Evolutionary conservation across 1,284 basidiomycete genomes (phyloP), one percentile per base, ranked within the genome.

Genomic region (Salmacisia buchloeana): DNA sequence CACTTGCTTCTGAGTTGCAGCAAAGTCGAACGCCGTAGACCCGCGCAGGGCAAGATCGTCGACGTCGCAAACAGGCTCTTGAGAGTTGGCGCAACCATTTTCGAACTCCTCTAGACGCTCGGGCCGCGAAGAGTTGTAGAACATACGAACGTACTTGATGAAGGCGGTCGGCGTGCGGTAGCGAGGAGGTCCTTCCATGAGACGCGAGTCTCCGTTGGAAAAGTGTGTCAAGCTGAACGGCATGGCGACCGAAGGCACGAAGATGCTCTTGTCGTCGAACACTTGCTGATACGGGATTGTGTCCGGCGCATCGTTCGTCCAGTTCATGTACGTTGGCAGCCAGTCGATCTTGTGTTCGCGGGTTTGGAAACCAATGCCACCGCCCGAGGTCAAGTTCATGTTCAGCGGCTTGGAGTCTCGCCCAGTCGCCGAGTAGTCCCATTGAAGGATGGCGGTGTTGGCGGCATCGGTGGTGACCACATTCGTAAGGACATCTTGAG

Each of bases 91-190:
- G 65, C 74, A 76, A 34, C 67, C 67, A 15, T 58, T 36, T 3
- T 63, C 66, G 58, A 75, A 76, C 58, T 71, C 63, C 36, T 61
- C 46, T 5, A 66, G 60, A 5, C 74, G 64, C 62, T 64, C 64
- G 33, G 65, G 61, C 5, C 72, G 66, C 46, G 71, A 72, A 52
- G 74, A 76, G 65, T 76, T 76, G 73, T 70, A 76, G 66, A 76
- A 76, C 65, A 75, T 69, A 36, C 74, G 69, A 18, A 68, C 64
- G 59, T 75, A 76, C 57, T 68, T 64, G 56, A 76, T 63, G 33
- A 67, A 62, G 15, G 74, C 69, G 10, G 65, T 58, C 27, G 70
- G 61, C 7, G 69, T 69, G 27, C 65, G 21, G 39, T 54, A 60
- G 12, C 62, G 58, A 3, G 74, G 69, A 5, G 74, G 73, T 23